Percentiles rank a stretch among this genome's conserved stretches.
Evolutionary conservation across 164 flowering plant species (phyloP).

Genomic region (Macadamia tetraphylla): DNA sequence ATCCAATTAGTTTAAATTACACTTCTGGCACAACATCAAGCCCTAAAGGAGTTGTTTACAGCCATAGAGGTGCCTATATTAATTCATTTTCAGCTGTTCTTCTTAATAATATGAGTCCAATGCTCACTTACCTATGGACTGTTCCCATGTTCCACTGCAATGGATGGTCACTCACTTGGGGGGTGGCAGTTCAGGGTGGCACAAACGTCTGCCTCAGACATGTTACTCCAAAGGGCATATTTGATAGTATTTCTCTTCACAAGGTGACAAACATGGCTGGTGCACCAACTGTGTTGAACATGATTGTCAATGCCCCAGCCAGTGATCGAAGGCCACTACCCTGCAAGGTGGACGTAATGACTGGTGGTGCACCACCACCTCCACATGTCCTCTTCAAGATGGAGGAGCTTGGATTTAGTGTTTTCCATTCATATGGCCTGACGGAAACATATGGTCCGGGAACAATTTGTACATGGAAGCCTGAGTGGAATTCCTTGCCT

Average conservation of each 20-base stretch:
- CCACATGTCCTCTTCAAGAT: constrained; percentile 26
- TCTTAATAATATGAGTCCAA: constrained; percentile 41
- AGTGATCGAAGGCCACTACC: constrained; percentile 24
- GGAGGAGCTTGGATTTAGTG: constrained; percentile 45
- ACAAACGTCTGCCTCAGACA: constrained; percentile 59
- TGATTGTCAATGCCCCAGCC: constrained; percentile 38
- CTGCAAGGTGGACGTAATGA: constrained; percentile 33
- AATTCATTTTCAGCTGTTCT: constrained; percentile 54
- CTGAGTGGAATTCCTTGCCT: constrained; percentile 30
- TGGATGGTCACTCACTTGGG: constrained; percentile 83
- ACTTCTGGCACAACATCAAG: constrained; percentile 82
- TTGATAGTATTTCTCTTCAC: constrained; percentile 39
- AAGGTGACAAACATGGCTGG: constrained; percentile 74
- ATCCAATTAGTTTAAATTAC: constrained; percentile 64
- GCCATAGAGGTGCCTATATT: constrained; percentile 76
- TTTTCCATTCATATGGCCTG: constrained; percentile 54
- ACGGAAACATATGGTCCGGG: constrained; percentile 72
- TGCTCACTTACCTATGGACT: constrained; percentile 69
- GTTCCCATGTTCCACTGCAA: constrained; percentile 93
- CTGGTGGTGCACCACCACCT: constrained; percentile 52
- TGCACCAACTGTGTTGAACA: constrained; percentile 64
- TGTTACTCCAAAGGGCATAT: constrained; percentile 44
- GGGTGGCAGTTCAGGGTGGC: constrained; percentile 71
- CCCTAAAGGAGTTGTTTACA: constrained; percentile 81
- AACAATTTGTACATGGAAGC: constrained; percentile 35